Base-by-base conservation (phyloP, 1,139 yeast species). In the Hemisphaericaspora subhashii region DNA sequence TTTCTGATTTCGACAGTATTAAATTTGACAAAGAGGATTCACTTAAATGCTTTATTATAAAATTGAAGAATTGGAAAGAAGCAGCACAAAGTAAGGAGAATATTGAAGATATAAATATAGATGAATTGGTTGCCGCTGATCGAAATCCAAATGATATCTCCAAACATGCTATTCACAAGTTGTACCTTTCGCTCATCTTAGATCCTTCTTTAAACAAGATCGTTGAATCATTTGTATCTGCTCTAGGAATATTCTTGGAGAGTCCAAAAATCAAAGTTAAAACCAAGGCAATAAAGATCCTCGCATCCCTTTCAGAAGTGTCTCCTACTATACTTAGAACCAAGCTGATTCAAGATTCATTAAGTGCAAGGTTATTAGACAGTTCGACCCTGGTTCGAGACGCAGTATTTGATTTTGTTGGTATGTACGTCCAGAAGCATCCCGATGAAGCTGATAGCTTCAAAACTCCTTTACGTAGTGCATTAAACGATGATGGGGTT, bases 321-420 rank as follows among this genome's bases (percentile, higher is more conserved):
- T 83, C 83, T 38, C 70, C 79, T 1, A 50, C 62, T 0, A 58
- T 86, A 24, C 57, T 86, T 31, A 56, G 69, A 1, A 62, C 75
- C 1, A 71, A 78, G 0, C 61, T 64, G 17, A 73, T 86, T 4
- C 81, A 74, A 46, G 64, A 63, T 7, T 69, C 84, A 0, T 64
- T 87, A 4, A 66, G 80, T 1, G 64, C 60, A 8, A 62, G 81
- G 36, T 60, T 87, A 27, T 60, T 55, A 5, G 92, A 86, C 47
- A 54, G 69, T 1, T 84, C 90, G 1, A 79, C 95, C 0, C 72
- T 82, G 39, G 92, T 87, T 0, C 71, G 89, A 44, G 90, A 84
- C 53, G 86, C 95, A 0, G 81, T 82, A 2, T 63, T 87, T 20
- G 95, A 86, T 33, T 67, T 88, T 37, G 61, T 86, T 21, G 73